Conservation (phyloP, 2,329 filamentous ascomycete species). For the Ophiostoma sp. region DNA sequence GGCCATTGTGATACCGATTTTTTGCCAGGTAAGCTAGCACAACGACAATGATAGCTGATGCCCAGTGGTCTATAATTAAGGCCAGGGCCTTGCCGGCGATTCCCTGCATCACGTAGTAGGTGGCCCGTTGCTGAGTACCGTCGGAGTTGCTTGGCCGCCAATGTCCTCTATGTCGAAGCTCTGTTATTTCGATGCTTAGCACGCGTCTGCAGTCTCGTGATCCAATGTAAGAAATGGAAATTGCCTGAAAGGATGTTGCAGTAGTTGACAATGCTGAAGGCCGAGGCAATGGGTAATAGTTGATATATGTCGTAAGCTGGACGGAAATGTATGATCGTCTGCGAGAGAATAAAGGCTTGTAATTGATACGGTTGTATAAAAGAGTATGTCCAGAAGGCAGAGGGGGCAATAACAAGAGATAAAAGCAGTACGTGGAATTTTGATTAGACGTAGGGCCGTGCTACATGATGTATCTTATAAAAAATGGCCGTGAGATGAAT, state of each 20-base stretch:
- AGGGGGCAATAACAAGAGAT: not conserved
- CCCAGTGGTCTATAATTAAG: slow-evolving; percentile 42
- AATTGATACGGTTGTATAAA: not conserved
- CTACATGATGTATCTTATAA: not conserved
- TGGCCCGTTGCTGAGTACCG: not conserved
- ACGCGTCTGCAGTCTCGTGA: not conserved
- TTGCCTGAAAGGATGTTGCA: no score
- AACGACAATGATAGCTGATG: slow-evolving; percentile 33
- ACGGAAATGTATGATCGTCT: not conserved
- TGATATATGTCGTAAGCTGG: not conserved
- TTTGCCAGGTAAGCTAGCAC: slow-evolving; percentile 40
- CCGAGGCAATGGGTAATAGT: not conserved
- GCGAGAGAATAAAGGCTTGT: not conserved
- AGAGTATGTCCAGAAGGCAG: not conserved
- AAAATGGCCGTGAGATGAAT: not conserved
- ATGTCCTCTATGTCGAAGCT: not conserved
- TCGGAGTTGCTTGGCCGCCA: not conserved
- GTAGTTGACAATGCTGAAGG: not conserved
- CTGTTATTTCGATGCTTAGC: not conserved
- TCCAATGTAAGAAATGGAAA: not conserved
- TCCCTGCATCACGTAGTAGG: slow-evolving; percentile 26
- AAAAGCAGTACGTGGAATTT: not conserved
- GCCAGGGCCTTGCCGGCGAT: slow-evolving; percentile 35
- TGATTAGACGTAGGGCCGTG: slow-evolving; percentile 7
- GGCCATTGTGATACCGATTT: slow-evolving; percentile 50